Evolutionary conservation across 306 rosid species (phyloP).

Genomic region (Macrotyloma uniflorum): DNA sequence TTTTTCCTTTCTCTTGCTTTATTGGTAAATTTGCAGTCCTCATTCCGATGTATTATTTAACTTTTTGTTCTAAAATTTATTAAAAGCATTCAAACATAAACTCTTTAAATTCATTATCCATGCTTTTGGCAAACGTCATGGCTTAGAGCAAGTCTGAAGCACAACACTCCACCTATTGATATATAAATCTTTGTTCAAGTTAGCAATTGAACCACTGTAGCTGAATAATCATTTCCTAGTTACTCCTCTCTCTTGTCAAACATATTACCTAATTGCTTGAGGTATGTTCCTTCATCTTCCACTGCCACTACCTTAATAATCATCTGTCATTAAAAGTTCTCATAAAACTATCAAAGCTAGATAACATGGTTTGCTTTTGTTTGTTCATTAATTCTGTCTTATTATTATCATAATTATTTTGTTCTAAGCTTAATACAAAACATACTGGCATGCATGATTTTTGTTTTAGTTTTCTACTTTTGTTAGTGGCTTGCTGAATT

Average conservation of each 20-base stretch:
- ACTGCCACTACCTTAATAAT: neutral
- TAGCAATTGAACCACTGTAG: neutral
- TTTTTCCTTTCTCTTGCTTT: neutral
- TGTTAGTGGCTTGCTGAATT: neutral
- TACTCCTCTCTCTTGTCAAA: neutral
- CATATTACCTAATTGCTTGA: neutral
- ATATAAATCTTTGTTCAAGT: constrained; percentile 8
- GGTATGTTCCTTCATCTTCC: constrained; percentile 21
- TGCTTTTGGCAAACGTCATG: constrained; percentile 31
- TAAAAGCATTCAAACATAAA: neutral
- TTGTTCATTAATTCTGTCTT: constrained; percentile 6
- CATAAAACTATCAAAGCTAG: neutral
- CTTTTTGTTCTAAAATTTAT: neutral
- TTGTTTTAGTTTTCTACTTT: neutral
- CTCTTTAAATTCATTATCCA: neutral
- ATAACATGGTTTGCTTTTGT: neutral
- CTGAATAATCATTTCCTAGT: neutral
- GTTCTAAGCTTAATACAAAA: neutral
- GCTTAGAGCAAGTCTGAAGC: constrained; percentile 1
- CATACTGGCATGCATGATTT: neutral
- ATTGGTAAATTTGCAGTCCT: neutral
- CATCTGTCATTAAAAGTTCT: neutral
- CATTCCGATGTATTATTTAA: neutral
- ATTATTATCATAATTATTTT: neutral
- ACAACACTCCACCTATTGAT: neutral